Base-by-base conservation (phyloP, 1,139 yeast genomes). In the Suhomyces choctaworum region DNA sequence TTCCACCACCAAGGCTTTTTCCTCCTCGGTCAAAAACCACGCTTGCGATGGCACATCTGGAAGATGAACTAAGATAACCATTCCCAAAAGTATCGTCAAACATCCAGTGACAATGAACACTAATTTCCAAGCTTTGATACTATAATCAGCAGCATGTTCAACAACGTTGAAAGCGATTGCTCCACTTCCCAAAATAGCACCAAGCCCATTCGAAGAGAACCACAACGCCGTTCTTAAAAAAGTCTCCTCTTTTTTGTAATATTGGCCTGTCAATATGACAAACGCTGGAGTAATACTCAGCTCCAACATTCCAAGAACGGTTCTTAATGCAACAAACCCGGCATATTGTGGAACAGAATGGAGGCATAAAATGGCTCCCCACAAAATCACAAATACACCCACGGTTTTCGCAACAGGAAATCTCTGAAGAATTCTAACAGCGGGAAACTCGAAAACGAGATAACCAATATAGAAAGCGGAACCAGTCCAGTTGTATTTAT, bases 11-110 rank as follows among this genome's bases (percentile, higher is more conserved):
- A 59, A 41, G 11, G 47, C 40, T 36, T 72, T 74, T 43, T 81
- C 86, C 22, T 66, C 62, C 7, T 56, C 58, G 8, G 40, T 48
- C 20, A 60, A 47, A 26, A 58, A 75, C 70, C 76, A 67, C 3
- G 82, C 80, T 22, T 60, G 54, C n/a, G 74, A 59, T 20, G 81
- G 82, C 17, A 65, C 62, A 48, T 75, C 76, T 8, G 84, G 84
- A 32, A 76, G 56, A 47, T 71, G 69, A 27, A 74, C 49, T 29
- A 57, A 54, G 27, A 76, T 58, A 16, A 64, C 40, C 11, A 70
- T 31, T 3, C 81, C 81, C 8, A 73, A 45, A 14, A 68, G 42
- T 11, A 73, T 60, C 0, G 81, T 68, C 40, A 73, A 61, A 14
- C 62, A 56, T 17, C 82, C 82, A 29, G 70, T 65, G 12, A 73